Conservation (phyloP, 257 asterid genomes). For the Eucommia ulmoides region DNA sequence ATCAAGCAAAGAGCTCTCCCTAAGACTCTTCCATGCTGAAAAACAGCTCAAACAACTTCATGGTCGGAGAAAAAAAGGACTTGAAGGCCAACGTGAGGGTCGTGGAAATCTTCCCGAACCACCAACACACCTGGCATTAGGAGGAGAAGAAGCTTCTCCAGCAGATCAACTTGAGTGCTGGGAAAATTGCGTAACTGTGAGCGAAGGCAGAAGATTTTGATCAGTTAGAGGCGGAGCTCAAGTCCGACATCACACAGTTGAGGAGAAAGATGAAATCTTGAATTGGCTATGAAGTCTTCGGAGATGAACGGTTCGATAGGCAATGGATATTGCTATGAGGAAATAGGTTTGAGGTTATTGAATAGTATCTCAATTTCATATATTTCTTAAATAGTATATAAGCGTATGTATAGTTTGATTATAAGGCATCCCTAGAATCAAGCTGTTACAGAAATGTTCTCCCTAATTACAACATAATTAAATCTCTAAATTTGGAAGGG, state of each 20-base stretch:
- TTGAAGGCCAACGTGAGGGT: constrained; percentile 95
- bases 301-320: constrained; percentile 21
- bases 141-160: constrained; percentile 75
- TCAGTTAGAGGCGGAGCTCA: constrained; percentile 55
- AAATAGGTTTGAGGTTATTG: constrained; percentile 46
- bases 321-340: constrained; percentile 14
- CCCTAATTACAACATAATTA: no score
- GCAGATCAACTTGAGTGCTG: constrained; percentile 70
- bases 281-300: constrained; percentile 41
- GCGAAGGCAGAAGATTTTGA: constrained; percentile 64
- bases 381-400: no score
- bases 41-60: constrained; percentile 65
- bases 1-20: constrained; percentile 52
- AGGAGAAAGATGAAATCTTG: constrained; percentile 71
- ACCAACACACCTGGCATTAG: constrained; percentile 92
- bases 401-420: no score
- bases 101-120: constrained; percentile 93
- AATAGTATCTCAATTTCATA: no score
- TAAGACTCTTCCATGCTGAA: constrained; percentile 59
- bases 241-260: constrained; percentile 52
- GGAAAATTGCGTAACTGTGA: constrained; percentile 53
- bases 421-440: no score
- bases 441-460: no score
- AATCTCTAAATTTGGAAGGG: no score
- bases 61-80: constrained; percentile 80